Evolutionary conservation across 1,284 basidiomycete genomes (phyloP).

Genomic region (Austroboletus niveus): DNA sequence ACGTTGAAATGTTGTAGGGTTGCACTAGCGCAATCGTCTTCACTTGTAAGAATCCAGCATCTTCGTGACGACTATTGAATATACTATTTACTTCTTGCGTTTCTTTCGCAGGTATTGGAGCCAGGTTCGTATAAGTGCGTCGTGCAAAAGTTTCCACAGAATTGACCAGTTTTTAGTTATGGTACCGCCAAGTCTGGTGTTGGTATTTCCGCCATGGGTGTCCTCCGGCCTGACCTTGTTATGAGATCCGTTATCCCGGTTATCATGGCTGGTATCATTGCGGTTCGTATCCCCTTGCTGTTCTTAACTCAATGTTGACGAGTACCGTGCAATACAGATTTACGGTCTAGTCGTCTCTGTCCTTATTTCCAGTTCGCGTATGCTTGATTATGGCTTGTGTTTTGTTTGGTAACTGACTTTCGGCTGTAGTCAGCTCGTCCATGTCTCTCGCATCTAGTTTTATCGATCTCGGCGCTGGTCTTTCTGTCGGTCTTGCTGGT

Average conservation of each 20-base stretch:
- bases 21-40: conserved; percentile 97
- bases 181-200: conserved; percentile 99
- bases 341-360: conserved; percentile 95
- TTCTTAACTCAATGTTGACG: background rate
- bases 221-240: conserved; percentile 91
- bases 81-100: background rate
- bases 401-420: conserved; percentile 34
- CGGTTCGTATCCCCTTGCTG: conserved; percentile 44
- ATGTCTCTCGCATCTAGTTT: conserved; percentile 84
- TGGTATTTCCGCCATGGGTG: conserved; percentile 98
- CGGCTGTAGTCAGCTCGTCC: conserved; percentile 41
- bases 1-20: conserved; percentile 52
- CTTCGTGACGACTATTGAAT: background rate
- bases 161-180: conserved; percentile 50
- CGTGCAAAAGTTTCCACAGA: background rate
- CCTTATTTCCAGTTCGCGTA: conserved; percentile 77
- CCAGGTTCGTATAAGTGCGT: conserved; percentile 23
- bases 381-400: conserved; percentile 32
- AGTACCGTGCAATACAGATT: conserved; percentile 36
- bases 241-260: conserved; percentile 97
- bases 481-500: conserved; percentile 86
- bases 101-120: conserved; percentile 26
- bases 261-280: conserved; percentile 99
- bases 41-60: conserved; percentile 67
- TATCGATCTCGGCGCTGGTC: conserved; percentile 87